Percentiles rank a stretch among this genome's conserved stretches.
Conservation (phyloP, 805 yeast genomes). For the Cyberlindnera meyerae region DNA sequence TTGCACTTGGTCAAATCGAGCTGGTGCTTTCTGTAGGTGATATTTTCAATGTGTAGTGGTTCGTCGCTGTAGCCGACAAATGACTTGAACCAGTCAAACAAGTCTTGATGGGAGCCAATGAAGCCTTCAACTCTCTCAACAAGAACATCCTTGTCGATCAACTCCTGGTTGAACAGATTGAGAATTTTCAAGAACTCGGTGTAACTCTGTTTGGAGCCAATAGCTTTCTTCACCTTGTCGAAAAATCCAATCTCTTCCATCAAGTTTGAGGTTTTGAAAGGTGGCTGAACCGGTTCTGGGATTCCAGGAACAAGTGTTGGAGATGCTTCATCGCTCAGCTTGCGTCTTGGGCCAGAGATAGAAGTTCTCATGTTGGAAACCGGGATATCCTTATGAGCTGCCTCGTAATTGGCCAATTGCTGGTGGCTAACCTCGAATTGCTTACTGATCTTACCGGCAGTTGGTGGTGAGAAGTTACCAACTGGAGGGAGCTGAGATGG, state of each 20-base stretch:
- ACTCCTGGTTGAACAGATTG: conserved; percentile 84
- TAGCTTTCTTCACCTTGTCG: conserved; percentile 83
- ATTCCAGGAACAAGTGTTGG: conserved; percentile 71
- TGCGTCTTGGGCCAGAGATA: conserved; percentile 21
- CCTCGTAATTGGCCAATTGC: conserved; percentile 15
- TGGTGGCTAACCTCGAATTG: conserved; percentile 14
- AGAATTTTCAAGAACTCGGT: conserved; percentile 87
- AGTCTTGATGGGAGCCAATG: conserved; percentile 73
- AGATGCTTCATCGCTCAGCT: conserved; percentile 41
- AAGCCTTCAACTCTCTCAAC: conserved; percentile 83
- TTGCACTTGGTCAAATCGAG: conserved; percentile 86
- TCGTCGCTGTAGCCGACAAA: conserved; percentile 86
- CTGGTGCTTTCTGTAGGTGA: conserved; percentile 82
- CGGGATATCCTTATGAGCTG: conserved; percentile 27
- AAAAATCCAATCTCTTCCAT: conserved; percentile 86
- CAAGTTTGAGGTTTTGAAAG: conserved; percentile 51
- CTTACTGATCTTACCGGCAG: conserved; percentile 28
- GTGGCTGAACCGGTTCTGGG: conserved; percentile 74
- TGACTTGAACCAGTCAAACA: conserved; percentile 85
- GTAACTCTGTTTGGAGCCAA: conserved; percentile 85
- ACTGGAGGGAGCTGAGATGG: conserved; percentile 72
- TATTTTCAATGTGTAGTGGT: conserved; percentile 84
- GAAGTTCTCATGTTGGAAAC: conserved; percentile 33
- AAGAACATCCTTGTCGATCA: conserved; percentile 76
- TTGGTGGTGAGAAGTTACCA: conserved; percentile 78